A percentile compares a stretch with the other conserved stretches of the same genome.
Evolutionary conservation across 768 basidiomycete species (phyloP).

Genomic region (Podaxis mareebaensis): DNA sequence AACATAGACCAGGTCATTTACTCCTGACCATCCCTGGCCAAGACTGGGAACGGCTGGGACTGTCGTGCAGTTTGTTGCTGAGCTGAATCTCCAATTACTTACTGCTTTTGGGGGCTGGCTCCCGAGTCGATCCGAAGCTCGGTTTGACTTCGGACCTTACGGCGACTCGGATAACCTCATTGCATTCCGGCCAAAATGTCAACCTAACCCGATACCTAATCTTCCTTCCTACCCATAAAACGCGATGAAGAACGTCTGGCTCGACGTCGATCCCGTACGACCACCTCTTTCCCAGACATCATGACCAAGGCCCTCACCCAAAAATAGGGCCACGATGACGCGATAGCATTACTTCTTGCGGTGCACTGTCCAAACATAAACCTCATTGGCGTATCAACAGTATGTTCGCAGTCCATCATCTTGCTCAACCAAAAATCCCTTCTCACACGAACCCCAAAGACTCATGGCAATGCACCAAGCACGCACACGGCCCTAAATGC

Average conservation of each 20-base stretch:
- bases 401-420: slow-evolving; percentile 29
- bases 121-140: too few species aligned
- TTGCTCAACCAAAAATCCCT: neutral
- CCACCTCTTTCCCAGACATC: neutral
- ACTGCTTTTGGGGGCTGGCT: too few species aligned
- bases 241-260: slow-evolving; percentile 47
- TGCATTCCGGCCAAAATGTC: too few species aligned
- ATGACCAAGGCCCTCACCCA: neutral
- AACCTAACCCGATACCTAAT: too few species aligned
- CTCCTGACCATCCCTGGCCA: too few species aligned
- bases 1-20: too few species aligned
- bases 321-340: slow-evolving; percentile 87
- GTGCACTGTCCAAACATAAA: slow-evolving; percentile 62
- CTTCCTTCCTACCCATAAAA: too few species aligned
- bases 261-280: slow-evolving; percentile 67
- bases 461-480: slow-evolving; percentile 76
- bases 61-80: too few species aligned
- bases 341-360: slow-evolving; percentile 78
- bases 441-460: slow-evolving; percentile 38
- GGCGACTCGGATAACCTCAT: too few species aligned
- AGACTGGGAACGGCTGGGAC: too few species aligned
- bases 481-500: slow-evolving; percentile 71
- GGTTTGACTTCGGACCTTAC: too few species aligned
- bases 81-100: too few species aligned
- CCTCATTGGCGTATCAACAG: slow-evolving; percentile 84